phyloP scores from a whole-genome alignment of 2,329 filamentous ascomycete species.

The Phaeosphaeriaceae sp. region DNA sequence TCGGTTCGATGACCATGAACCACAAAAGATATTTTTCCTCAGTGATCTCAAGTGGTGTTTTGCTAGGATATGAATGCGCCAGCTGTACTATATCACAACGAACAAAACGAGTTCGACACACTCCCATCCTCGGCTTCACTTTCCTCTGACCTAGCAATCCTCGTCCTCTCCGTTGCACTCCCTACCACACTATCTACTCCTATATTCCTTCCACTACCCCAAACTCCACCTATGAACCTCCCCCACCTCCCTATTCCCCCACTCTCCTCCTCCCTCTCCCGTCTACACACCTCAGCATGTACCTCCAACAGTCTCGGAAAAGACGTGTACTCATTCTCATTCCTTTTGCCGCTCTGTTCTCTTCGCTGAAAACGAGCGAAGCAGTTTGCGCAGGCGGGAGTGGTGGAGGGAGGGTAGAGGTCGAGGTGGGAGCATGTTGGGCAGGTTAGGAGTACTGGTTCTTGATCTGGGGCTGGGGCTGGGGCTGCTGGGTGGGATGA shows the following conservation, averaged over 20 bases:
- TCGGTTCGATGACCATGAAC: no score
- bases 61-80: no score
- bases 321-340: slow-evolving; percentile 7
- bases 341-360: slow-evolving; percentile 2
- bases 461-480: neutral
- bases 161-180: no score
- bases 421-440: neutral
- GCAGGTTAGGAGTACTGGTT: slow-evolving; percentile 1
- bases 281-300: neutral
- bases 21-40: no score
- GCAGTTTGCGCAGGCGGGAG: slow-evolving; percentile 14
- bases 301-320: slow-evolving; percentile 21
- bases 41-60: no score
- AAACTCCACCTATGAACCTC: neutral
- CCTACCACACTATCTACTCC: no score
- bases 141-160: no score
- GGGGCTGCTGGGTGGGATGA: neutral
- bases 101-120: neutral
- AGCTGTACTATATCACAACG: no score
- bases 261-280: neutral
- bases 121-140: no score
- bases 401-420: neutral
- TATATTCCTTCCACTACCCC: neutral
- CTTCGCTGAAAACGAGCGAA: slow-evolving; percentile 8
- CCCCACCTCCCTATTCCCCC: neutral